A percentile compares a stretch with the other conserved stretches of the same genome.
Conservation (phyloP, 2,329 filamentous ascomycete genomes). For the Penicillium expansum region DNA sequence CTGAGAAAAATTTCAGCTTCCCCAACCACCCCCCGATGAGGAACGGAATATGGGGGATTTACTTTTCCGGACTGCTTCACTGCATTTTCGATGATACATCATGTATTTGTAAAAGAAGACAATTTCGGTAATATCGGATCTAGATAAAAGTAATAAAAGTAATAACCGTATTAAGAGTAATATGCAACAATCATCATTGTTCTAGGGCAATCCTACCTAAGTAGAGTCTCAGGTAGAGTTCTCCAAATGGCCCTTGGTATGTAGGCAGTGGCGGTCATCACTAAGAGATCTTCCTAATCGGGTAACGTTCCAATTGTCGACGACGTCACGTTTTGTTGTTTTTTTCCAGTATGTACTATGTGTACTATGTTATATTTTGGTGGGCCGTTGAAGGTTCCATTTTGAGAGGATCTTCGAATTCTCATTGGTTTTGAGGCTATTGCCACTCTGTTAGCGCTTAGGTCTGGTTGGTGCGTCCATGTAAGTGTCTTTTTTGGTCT, state of each 20-base stretch:
- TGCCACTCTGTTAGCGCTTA: conserved; percentile 10
- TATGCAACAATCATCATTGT: conserved; percentile 7
- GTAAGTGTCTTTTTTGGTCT: not conserved
- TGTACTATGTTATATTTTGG: too few species aligned
- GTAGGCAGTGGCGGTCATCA: not conserved
- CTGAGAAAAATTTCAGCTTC: not conserved
- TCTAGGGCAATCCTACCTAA: not conserved
- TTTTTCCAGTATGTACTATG: too few species aligned
- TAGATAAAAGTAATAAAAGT: not conserved
- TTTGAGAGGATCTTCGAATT: not conserved
- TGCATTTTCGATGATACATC: not conserved
- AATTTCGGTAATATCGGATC: not conserved
- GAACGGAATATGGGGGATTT: not conserved
- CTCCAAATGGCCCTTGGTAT: not conserved
- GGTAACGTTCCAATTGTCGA: conserved; percentile 11
- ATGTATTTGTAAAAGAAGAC: not conserved
- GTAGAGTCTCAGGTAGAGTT: not conserved
- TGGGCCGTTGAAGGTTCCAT: not conserved
- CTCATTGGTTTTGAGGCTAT: not conserved
- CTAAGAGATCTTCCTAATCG: conserved; percentile 1
- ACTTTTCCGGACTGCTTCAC: not conserved
- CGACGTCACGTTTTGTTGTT: conserved; percentile 28
- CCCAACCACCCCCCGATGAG: not conserved
- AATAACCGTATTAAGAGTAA: too few species aligned
- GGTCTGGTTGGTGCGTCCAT: conserved; percentile 18